Conservation (phyloP, 2,329 filamentous ascomycete species). For the Dendrostoma leiphaemia region DNA sequence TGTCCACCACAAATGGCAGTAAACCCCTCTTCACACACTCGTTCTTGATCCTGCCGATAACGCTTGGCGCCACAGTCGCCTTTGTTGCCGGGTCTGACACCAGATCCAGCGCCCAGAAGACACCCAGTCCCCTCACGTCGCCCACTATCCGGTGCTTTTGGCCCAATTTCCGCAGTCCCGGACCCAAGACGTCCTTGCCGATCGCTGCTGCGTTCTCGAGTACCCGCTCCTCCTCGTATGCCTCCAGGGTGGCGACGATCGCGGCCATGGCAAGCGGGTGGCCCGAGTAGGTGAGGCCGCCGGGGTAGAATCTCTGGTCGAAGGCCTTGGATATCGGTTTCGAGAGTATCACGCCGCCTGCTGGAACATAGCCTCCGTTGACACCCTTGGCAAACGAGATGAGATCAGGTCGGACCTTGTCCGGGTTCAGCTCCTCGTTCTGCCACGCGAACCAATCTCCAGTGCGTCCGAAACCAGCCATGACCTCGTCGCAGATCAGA, state of each 20-base stretch:
- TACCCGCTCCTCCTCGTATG: conserved; percentile 15
- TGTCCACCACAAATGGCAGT: conserved; percentile 16
- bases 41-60: conserved; percentile 13
- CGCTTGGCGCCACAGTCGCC: conserved; percentile 1
- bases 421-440: conserved; percentile 14
- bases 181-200: conserved; percentile 14
- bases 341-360: conserved; percentile 17
- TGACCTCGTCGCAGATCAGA: conserved; percentile 17
- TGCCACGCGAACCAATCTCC: conserved; percentile 19
- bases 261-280: conserved; percentile 19
- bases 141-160: conserved; percentile 10
- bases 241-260: conserved; percentile 16
- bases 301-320: conserved; percentile 13
- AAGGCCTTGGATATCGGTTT: conserved; percentile 11
- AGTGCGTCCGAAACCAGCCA: conserved; percentile 16
- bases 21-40: conserved; percentile 11
- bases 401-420: conserved; percentile 11
- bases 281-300: conserved; percentile 17
- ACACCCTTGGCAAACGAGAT: conserved; percentile 18
- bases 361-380: conserved; percentile 16
- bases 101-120: conserved; percentile 18
- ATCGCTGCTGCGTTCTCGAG: conserved; percentile 8
- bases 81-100: conserved; percentile 14
- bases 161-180: conserved; percentile 11
- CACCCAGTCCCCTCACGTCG: conserved; percentile 13